Evolutionary conservation across 371 early-diverging fungal species (phyloP).

Genomic region (Mucor saturninus): DNA sequence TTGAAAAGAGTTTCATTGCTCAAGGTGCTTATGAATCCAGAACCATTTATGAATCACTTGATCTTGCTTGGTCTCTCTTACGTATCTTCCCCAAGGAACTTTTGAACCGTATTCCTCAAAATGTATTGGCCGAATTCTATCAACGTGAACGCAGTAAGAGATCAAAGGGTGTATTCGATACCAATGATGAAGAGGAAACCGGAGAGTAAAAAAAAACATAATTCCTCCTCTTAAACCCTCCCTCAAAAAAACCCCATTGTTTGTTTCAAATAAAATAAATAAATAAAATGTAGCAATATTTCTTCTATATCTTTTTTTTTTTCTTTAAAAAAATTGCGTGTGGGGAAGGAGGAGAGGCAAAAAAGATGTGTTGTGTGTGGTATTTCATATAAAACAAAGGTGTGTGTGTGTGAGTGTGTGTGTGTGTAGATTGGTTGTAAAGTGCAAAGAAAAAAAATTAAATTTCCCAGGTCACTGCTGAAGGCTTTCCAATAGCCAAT

Average conservation of each 20-base stretch:
- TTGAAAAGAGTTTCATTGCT: constrained; percentile 97
- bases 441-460: background rate
- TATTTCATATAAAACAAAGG: background rate
- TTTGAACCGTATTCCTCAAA: constrained; percentile 99
- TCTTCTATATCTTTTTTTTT: background rate
- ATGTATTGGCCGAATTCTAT: constrained; percentile 96
- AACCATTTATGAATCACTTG: constrained; percentile 97
- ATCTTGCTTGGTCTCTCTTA: constrained; percentile 99
- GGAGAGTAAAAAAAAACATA: background rate
- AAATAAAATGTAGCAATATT: background rate
- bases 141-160: constrained; percentile 78
- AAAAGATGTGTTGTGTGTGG: background rate
- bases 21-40: constrained; percentile 96
- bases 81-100: constrained; percentile 99
- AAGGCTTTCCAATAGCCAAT: constrained; percentile 66
- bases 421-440: background rate
- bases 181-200: constrained; percentile 45
- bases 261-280: constrained; percentile 1
- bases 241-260: background rate
- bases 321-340: background rate
- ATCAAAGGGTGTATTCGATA: constrained; percentile 57
- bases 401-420: background rate
- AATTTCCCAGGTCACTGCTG: constrained; percentile 39
- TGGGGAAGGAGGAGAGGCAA: too few relatives aligned
- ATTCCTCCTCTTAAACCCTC: background rate